Evolutionary conservation across 2,329 filamentous ascomycete genomes (phyloP).

Genomic region (Colletotrichum gloeosporioides): DNA sequence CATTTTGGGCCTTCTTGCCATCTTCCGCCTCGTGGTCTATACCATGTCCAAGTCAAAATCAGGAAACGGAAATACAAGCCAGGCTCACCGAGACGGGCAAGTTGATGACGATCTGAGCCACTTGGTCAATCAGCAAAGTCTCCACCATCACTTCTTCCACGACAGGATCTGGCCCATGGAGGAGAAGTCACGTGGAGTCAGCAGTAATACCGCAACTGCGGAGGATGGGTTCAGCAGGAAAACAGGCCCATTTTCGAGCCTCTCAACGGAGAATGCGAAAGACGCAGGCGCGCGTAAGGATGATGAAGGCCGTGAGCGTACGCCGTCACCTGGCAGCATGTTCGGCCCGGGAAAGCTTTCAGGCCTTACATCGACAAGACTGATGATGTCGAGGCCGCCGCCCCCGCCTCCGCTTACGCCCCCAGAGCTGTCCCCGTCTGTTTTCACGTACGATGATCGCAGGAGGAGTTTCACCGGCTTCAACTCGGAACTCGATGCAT

Average conservation of each 20-base stretch:
- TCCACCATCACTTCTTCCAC: constrained; percentile 16
- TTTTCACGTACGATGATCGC: constrained; percentile 49
- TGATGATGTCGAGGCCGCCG: constrained; percentile 40
- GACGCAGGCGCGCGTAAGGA: background rate
- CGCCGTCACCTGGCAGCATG: background rate
- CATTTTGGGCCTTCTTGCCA: constrained; percentile 39
- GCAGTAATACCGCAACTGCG: constrained; percentile 23
- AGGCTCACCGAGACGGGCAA: background rate
- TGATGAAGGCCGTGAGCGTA: background rate
- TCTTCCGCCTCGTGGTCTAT: constrained; percentile 24
- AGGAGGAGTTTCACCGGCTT: constrained; percentile 37
- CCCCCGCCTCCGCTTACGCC: constrained; percentile 56
- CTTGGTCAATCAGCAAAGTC: constrained; percentile 18
- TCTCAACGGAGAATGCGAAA: background rate
- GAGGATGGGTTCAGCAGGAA: background rate
- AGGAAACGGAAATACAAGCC: background rate
- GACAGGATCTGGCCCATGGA: constrained; percentile 17
- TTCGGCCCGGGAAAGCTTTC: background rate
- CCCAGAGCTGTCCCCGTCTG: constrained; percentile 45
- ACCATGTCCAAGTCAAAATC: background rate
- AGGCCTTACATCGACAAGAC: constrained; percentile 15
- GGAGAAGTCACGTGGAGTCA: constrained; percentile 36
- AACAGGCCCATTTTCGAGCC: constrained; percentile 1
- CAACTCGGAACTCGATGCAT: constrained; percentile 37
- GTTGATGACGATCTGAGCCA: background rate